Evolutionary conservation across 192 early-diverging fungal genomes (phyloP).

Genomic region (Backusella luteola): DNA sequence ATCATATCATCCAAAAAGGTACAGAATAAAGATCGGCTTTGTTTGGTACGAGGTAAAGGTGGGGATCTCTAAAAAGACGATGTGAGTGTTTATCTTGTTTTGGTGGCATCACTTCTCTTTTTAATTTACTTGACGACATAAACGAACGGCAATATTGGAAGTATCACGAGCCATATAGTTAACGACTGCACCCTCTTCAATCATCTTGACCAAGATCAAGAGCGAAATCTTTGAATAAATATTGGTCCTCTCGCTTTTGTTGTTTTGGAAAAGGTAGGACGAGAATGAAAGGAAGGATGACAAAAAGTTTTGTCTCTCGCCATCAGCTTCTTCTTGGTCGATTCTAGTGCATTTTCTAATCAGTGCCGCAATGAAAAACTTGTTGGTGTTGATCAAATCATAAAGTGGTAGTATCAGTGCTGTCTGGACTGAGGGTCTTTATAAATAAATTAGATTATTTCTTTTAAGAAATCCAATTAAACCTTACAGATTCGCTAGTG

Average conservation of each 20-base stretch:
- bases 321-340: neutral
- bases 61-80: conserved; percentile 37
- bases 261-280: conserved; percentile 53
- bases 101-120: neutral
- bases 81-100: too few species aligned
- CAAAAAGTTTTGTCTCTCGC: conserved; percentile 20
- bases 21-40: conserved; percentile 37
- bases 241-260: conserved; percentile 37
- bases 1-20: conserved; percentile 47
- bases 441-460: neutral
- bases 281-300: conserved; percentile 44
- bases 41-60: conserved; percentile 40
- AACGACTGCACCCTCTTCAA: conserved; percentile 40
- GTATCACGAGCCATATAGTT: conserved; percentile 33
- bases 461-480: too few species aligned
- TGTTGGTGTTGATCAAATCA: conserved; percentile 49
- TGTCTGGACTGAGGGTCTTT: conserved; percentile 43
- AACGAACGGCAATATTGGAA: conserved; percentile 8
- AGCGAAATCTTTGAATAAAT: conserved; percentile 48
- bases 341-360: conserved; percentile 21
- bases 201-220: conserved; percentile 40
- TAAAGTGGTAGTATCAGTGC: conserved; percentile 46
- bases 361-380: conserved; percentile 32
- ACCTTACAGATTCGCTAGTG: conserved; percentile 17
- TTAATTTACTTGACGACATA: conserved; percentile 40